Evolutionary conservation across 352 stramenopile species (phyloP).

Genomic region (Phytophthora tubulina): DNA sequence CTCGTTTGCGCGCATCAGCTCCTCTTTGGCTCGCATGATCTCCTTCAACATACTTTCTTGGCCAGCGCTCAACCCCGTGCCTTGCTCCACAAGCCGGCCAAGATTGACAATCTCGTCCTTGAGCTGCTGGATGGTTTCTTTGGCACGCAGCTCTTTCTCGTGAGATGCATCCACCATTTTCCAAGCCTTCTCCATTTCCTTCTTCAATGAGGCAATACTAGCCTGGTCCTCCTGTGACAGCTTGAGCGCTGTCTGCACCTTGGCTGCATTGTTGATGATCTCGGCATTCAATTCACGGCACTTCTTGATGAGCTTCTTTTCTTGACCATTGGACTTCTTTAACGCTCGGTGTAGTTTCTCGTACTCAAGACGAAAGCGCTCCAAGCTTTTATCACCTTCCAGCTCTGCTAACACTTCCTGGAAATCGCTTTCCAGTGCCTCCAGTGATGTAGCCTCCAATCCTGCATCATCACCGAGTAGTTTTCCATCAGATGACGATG

Average conservation of each 20-base stretch:
- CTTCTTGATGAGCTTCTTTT: slow-evolving; percentile 97
- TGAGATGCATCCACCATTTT: slow-evolving; percentile 96
- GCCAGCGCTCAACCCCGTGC: slow-evolving; percentile 89
- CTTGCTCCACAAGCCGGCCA: slow-evolving; percentile 96
- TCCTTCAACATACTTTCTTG: slow-evolving; percentile 96
- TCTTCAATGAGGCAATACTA: slow-evolving; percentile 94
- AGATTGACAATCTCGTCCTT: slow-evolving; percentile 97
- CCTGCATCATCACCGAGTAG: slow-evolving; percentile 58
- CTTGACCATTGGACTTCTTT: slow-evolving; percentile 94
- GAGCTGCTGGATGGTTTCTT: slow-evolving; percentile 95
- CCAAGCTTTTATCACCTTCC: slow-evolving; percentile 93
- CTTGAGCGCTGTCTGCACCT: slow-evolving; percentile 96
- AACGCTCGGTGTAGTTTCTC: slow-evolving; percentile 95
- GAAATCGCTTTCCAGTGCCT: slow-evolving; percentile 95
- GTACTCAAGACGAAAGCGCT: slow-evolving; percentile 96
- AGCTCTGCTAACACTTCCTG: slow-evolving; percentile 93
- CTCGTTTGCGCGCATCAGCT: slow-evolving; percentile 89
- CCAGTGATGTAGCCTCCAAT: slow-evolving; percentile 71
- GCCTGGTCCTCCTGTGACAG: slow-evolving; percentile 95
- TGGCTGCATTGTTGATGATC: slow-evolving; percentile 97
- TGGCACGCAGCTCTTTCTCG: slow-evolving; percentile 94
- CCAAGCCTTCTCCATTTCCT: slow-evolving; percentile 97
- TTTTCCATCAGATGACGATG: slow-evolving; percentile 46
- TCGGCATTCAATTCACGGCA: slow-evolving; percentile 95
- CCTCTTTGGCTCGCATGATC: slow-evolving; percentile 91